These are phyloP conservation scores for Hanseniaspora thailandica DNA, from an alignment of 805 yeast genomes.

Conservation along the genomic window DNA sequence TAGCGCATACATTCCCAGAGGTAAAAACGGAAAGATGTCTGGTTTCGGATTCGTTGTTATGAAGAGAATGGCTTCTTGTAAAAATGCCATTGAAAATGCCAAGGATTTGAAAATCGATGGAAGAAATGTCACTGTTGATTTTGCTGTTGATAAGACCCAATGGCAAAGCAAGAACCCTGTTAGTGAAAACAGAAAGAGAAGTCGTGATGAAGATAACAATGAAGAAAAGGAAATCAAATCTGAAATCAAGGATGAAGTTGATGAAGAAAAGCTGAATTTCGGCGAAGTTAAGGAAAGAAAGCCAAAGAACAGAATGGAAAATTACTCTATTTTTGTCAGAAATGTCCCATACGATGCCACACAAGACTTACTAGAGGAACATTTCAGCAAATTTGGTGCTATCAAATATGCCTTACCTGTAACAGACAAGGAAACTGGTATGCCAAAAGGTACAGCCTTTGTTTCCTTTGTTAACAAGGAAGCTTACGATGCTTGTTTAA, in stretches of 20 bases:
- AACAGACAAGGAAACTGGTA: conserved; percentile 68
- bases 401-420: conserved; percentile 92
- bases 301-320: conserved; percentile 51
- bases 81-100: conserved; percentile 62
- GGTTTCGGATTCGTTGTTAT: conserved; percentile 93
- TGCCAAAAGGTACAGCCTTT: conserved; percentile 90
- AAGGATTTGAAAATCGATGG: conserved; percentile 73
- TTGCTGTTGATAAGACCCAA: conserved; percentile 75
- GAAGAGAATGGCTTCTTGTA: conserved; percentile 69
- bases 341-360: conserved; percentile 94
- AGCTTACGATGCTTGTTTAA: conserved; percentile 56
- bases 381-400: conserved; percentile 71
- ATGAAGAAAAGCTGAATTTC: conserved; percentile 28
- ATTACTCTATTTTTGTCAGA: conserved; percentile 70
- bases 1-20: conserved; percentile 81
- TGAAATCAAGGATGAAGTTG: conserved; percentile 26
- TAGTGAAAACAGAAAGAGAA: conserved; percentile 32
- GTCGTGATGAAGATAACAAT: conserved; percentile 28
- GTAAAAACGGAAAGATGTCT: conserved; percentile 74
- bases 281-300: conserved; percentile 29
- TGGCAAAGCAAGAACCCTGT: conserved; percentile 53
- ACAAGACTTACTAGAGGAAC: conserved; percentile 60
- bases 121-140: conserved; percentile 86
- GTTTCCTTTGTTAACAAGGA: conserved; percentile 65
- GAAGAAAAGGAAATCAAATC: conserved; percentile 31